Conservation (phyloP, 75 land plant species). For the Ceratopteris richardii region DNA sequence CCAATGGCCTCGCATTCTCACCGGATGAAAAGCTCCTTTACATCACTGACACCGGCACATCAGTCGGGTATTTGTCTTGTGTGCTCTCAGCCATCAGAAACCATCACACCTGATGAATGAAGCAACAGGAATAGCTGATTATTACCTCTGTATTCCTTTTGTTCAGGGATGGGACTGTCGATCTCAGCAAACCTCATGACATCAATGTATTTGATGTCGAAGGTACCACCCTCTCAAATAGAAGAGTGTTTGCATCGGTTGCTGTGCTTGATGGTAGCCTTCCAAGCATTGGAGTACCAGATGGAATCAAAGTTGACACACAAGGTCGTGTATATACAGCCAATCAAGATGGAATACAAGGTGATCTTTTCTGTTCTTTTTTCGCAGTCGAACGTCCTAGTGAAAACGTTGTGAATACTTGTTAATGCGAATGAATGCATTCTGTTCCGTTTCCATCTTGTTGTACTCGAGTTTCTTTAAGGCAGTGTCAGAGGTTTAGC, state of each 20-base stretch:
- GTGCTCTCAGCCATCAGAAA: neutral
- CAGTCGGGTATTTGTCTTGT: neutral
- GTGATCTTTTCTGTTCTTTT: slow-evolving; percentile 5
- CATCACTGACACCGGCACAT: slow-evolving; percentile 11
- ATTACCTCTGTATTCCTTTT: neutral
- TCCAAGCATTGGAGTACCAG: slow-evolving; percentile 19
- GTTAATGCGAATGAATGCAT: too few relatives aligned
- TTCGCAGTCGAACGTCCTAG: too few relatives aligned
- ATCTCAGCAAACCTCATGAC: slow-evolving; percentile 7
- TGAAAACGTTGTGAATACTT: too few relatives aligned
- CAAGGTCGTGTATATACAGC: slow-evolving; percentile 15
- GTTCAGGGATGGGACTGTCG: slow-evolving; percentile 4
- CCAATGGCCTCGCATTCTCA: slow-evolving; percentile 18
- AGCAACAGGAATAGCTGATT: too few relatives aligned
- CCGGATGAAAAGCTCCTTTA: slow-evolving; percentile 9
- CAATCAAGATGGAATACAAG: slow-evolving; percentile 20
- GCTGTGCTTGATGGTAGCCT: slow-evolving; percentile 11
- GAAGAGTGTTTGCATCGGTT: slow-evolving; percentile 19
- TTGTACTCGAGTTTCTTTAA: too few relatives aligned
- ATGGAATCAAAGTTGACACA: slow-evolving; percentile 21
- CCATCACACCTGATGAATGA: too few relatives aligned
- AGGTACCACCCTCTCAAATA: slow-evolving; percentile 6
- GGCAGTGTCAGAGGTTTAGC: too few relatives aligned
- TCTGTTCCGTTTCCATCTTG: too few relatives aligned
- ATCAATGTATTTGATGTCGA: slow-evolving; percentile 14